Evolutionary conservation across 805 yeast species (phyloP), one percentile per base, ranked within the genome.

Genomic region (Candida suzukii): DNA sequence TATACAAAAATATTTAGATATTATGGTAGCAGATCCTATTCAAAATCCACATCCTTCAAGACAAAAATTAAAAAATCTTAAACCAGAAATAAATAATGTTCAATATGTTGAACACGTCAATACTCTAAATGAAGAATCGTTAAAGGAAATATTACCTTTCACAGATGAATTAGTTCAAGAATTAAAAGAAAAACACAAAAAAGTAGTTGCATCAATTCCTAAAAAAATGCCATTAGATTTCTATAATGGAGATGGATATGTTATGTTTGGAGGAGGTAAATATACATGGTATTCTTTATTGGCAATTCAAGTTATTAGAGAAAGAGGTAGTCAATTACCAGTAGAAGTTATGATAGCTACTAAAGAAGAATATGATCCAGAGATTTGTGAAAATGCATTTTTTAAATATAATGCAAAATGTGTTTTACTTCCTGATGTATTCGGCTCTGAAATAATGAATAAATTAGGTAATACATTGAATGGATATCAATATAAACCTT

Each of bases 121-220:
- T 31, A 21, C 5, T 27, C 13, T 46, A 12, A 38, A 49, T 14
- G 40, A 44, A 29, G 26, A 40, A 9, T 33, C 28, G 14, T 27
- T 52, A 9, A n/a, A n/a, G 2, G 21, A 26, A 4, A 18, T 46
- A 14, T 5, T 28, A n/a, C 32, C 28, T 2, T 37, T 37, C 22
- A 6, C 62, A 22, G 61, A 60, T 3, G 59, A 59, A 1, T 80
- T 78, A 48, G 51, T 77, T 17, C 47, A 50, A 1, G 67, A 68
- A 38, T 60, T 82, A 63, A 65, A 53, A 13, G 44, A 50, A n/a
- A 70, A 79, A 19, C 88, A 82, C 57, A 41, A 49, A 9, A 54
- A 54, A 35, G 71, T 76, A 9, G 66, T 74, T 16, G 49, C 53
- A 2, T 58, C 61, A 21, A 57, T 81, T 53, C 86, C 84, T 0